Conservation (phyloP, 1,284 basidiomycete genomes). For the Cryptococcus sp. region DNA sequence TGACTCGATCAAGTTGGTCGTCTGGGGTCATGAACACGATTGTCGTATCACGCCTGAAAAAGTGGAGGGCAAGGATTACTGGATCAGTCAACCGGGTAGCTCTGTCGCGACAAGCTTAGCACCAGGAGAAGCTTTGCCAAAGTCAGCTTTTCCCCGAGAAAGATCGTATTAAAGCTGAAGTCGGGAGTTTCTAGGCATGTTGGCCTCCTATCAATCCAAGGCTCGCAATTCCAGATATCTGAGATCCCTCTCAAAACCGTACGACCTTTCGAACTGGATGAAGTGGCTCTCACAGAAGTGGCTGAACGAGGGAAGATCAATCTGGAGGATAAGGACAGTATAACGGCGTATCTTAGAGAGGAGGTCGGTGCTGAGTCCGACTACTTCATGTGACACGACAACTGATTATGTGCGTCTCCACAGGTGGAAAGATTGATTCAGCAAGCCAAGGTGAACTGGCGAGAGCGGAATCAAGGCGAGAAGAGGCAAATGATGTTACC, state of each 20-base stretch:
- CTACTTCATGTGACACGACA: background rate
- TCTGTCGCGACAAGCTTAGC: slow-evolving; percentile 91
- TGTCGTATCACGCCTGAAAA: slow-evolving; percentile 87
- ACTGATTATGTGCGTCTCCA: background rate
- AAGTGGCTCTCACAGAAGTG: slow-evolving; percentile 71
- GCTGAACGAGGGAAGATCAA: slow-evolving; percentile 72
- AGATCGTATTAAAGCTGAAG: background rate
- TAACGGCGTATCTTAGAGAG: slow-evolving; percentile 73
- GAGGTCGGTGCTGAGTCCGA: slow-evolving; percentile 60
- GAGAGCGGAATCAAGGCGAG: slow-evolving; percentile 64
- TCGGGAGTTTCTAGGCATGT: slow-evolving; percentile 67
- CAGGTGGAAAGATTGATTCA: slow-evolving; percentile 79
- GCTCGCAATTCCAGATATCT: slow-evolving; percentile 80
- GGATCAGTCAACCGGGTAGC: slow-evolving; percentile 91
- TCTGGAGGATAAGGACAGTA: slow-evolving; percentile 73
- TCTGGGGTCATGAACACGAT: slow-evolving; percentile 99
- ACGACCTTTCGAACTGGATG: slow-evolving; percentile 91
- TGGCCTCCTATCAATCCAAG: slow-evolving; percentile 78
- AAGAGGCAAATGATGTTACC: slow-evolving; percentile 73
- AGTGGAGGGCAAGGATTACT: slow-evolving; percentile 88
- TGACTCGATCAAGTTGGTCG: slow-evolving; percentile 86
- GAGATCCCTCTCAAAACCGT: slow-evolving; percentile 87
- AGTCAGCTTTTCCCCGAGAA: slow-evolving; percentile 60
- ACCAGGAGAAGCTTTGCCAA: slow-evolving; percentile 83
- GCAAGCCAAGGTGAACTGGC: slow-evolving; percentile 74